phyloP scores from a whole-genome alignment of 805 yeast genomes.

The Wickerhamiella domercqiae region DNA sequence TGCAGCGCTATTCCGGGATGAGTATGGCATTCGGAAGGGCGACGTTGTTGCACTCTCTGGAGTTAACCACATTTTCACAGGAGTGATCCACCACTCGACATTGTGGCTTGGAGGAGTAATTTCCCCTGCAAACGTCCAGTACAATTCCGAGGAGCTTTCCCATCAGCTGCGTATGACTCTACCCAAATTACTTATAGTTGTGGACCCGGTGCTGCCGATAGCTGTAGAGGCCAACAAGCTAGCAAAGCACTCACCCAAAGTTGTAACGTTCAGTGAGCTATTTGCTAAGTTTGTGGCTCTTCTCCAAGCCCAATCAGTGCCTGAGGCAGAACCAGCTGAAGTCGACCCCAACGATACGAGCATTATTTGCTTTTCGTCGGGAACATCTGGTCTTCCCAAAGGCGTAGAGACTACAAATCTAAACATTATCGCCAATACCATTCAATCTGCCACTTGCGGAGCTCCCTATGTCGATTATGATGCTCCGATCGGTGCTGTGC shows the following conservation, averaged over 20 bases:
- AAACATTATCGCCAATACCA: constrained; percentile 31
- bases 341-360: constrained; percentile 14
- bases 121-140: constrained; percentile 24
- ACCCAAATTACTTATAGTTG: constrained; percentile 15
- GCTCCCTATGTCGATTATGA: constrained; percentile 18
- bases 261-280: constrained; percentile 5
- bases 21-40: constrained; percentile 14
- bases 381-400: constrained; percentile 52
- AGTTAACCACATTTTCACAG: constrained; percentile 19
- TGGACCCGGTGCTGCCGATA: constrained; percentile 6
- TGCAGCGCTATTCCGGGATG: constrained; percentile 14
- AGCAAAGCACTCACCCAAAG: constrained; percentile 2
- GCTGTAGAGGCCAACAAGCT: constrained; percentile 8
- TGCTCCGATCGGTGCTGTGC: constrained; percentile 21
- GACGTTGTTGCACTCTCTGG: constrained; percentile 22
- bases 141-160: constrained; percentile 21
- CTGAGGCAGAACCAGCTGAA: constrained; percentile 6
- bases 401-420: constrained; percentile 54
- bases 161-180: constrained; percentile 18
- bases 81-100: constrained; percentile 20
- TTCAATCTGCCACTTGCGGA: constrained; percentile 8
- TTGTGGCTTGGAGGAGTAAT: constrained; percentile 20
- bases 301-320: constrained; percentile 3
- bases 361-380: constrained; percentile 22
- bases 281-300: constrained; percentile 2